Evolutionary conservation across 1,284 basidiomycete species (phyloP), one percentile per base, ranked within the genome.

Genomic region (Crucibulum parvulum): DNA sequence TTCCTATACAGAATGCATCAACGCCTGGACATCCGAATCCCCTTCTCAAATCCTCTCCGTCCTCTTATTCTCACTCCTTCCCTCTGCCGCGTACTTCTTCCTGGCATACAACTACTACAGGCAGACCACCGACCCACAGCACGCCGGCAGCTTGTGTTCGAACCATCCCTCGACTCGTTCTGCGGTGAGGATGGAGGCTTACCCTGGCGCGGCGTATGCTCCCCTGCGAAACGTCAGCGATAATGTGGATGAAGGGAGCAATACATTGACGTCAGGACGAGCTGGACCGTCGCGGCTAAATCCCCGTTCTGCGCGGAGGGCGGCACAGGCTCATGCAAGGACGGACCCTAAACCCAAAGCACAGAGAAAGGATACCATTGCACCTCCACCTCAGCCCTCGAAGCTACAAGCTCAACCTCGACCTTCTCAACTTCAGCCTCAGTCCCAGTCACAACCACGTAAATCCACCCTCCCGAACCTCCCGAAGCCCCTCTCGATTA

Each of bases 71-170:
- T 65, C 69, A 46, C 56, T 66, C 84, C 81, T 86, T 52, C 72
- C 87, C 35, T 76, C 87, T 61, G 66, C 83, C 35, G 69, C 90
- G 55, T 90, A 90, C 78, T 82, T 84, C 54, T 62, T 84, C 55
- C 71, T 91, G 66, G 84, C 87, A 3, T 87, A 87, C 67, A 81
- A 82, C 6, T 93, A 90, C 77, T 91, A 90, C 74, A 85, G 86
- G 38, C 92, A 94, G 74, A 75, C 86, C 13, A 80, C 84, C 37
- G 88, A 93, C 71, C 90, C 90, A 0, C 66, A 70, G 0, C 80
- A 80, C 69, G 64, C 74, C 35, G 79, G 75, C 52, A 70, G 66
- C 56, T 61, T 71, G 18, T 37, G 60, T 39, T 64, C 64, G 43
- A 66, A 69, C 8, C 67, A 68, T 56, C 53, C 38, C 48, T 65